A percentile compares a stretch with the other conserved stretches of the same genome.
Conservation (phyloP, 441 rosid species). For the Brassica hybrid region DNA sequence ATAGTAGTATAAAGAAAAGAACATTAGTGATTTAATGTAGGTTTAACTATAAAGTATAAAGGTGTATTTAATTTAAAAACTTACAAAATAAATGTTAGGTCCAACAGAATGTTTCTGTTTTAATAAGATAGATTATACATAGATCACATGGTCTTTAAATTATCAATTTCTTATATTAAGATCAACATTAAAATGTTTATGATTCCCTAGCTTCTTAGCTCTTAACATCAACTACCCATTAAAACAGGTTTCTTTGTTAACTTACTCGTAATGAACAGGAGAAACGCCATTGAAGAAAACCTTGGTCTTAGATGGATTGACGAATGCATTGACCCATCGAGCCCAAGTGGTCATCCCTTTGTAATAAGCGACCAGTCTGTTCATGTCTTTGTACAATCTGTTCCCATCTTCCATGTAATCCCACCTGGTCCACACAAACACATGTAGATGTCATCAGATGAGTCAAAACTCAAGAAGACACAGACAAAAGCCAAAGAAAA, state of each 20-base stretch:
- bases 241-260: background rate
- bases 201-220: background rate
- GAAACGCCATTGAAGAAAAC: slow-evolving; percentile 73
- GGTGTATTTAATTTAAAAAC: no score
- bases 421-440: slow-evolving; percentile 47
- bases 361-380: slow-evolving; percentile 62
- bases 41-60: no score
- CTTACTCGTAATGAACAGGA: slow-evolving; percentile 72
- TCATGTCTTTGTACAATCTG: slow-evolving; percentile 62
- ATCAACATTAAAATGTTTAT: background rate
- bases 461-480: slow-evolving; percentile 4
- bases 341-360: slow-evolving; percentile 77
- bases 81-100: no score
- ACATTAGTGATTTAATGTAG: no score
- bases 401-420: slow-evolving; percentile 60
- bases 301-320: slow-evolving; percentile 61
- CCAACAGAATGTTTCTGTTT: no score
- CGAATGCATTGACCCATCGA: slow-evolving; percentile 62
- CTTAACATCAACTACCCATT: background rate
- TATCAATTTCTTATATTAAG: background rate
- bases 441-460: slow-evolving; percentile 6
- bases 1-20: no score
- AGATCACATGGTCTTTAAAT: background rate
- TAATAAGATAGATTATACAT: no score
- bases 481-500: background rate